Conservation (phyloP, 306 rosid genomes). For the Corylus americana region DNA sequence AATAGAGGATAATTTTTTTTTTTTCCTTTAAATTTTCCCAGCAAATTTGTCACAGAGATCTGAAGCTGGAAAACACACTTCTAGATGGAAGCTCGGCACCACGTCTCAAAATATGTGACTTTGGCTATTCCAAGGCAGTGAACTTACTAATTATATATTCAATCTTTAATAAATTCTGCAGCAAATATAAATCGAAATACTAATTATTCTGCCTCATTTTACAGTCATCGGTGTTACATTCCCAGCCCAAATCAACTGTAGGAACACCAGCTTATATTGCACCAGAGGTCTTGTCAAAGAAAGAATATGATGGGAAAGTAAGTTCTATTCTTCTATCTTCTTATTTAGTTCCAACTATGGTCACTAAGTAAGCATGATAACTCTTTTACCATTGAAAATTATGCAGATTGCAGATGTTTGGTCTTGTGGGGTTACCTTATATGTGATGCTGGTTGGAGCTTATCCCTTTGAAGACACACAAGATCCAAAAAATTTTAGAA, state of each 20-base stretch:
- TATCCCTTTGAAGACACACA: constrained; percentile 99
- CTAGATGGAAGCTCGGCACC: constrained; percentile 94
- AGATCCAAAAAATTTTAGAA: constrained; percentile 90
- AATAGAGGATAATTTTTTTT: constrained; percentile 18
- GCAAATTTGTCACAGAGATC: constrained; percentile 99
- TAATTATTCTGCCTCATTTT: constrained; percentile 19
- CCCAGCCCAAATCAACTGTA: constrained; percentile 98
- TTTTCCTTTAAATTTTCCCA: constrained; percentile 25
- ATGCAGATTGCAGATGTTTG: constrained; percentile 96
- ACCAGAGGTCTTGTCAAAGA: constrained; percentile 86
- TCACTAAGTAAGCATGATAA: constrained; percentile 15
- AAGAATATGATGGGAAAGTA: constrained; percentile 94
- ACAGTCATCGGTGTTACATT: constrained; percentile 93
- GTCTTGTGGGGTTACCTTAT: constrained; percentile 99
- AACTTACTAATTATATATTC: neutral
- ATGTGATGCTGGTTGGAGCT: constrained; percentile 98
- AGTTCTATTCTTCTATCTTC: neutral
- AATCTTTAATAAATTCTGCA: constrained; percentile 3
- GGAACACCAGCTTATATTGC: constrained; percentile 99
- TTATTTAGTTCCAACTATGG: constrained; percentile 20
- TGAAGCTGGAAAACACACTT: constrained; percentile 96
- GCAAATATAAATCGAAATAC: neutral
- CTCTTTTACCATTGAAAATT: constrained; percentile 34
- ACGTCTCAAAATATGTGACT: constrained; percentile 89
- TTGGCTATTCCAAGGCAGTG: constrained; percentile 92